Evolutionary conservation across 805 yeast genomes (phyloP), one percentile per base, ranked within the genome.

Genomic region (Starmerella bombi): DNA sequence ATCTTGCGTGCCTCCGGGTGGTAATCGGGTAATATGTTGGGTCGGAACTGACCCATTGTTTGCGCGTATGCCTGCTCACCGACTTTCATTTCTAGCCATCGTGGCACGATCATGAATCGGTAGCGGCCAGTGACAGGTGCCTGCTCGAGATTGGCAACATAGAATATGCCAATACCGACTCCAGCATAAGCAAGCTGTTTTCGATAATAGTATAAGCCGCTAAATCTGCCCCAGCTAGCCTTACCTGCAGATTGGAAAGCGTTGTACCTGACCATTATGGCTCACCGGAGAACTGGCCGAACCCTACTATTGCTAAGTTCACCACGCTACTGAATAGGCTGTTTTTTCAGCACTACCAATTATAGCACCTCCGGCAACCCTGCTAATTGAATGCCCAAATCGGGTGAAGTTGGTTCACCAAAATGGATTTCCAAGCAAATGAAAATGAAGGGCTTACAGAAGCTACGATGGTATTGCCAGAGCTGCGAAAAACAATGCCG

Each of bases 401-500:
- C 27, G 7, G 29, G 29, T 7, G 29, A 22, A 49, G 65, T 65
- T 35, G 80, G 80, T 6, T 68, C 77, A 9, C 76, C 93, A 25
- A 80, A 80, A 56, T 73, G 72, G 57, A 63, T 79, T 37, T 70
- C 88, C 23, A 83, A 81, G 53, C 75, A 78, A 58, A 70, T 82
- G 69, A 82, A 81, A 61, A 74, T 83, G 20, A 67, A 72, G 36
- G 97, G 97, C 2, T 74, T 86, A 20, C 96, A 86, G 60, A 77
- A 81, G 54, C 71, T 91, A 38, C 69, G 74, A 45, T 88, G 74
- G 69, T 93, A 85, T 60, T 91, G 99, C 59, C 97, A 65, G 58
- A 69, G 83, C 3, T 91, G 99, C 55, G 74, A 70, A 56, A 84
- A 88, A 54, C 99, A 91, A 61, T 86, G 97, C 58, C 65, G 96